Evolutionary conservation across 73 alveolate species (phyloP), one percentile per base, ranked within the genome.

Genomic region (Paramecium biaurelia): DNA sequence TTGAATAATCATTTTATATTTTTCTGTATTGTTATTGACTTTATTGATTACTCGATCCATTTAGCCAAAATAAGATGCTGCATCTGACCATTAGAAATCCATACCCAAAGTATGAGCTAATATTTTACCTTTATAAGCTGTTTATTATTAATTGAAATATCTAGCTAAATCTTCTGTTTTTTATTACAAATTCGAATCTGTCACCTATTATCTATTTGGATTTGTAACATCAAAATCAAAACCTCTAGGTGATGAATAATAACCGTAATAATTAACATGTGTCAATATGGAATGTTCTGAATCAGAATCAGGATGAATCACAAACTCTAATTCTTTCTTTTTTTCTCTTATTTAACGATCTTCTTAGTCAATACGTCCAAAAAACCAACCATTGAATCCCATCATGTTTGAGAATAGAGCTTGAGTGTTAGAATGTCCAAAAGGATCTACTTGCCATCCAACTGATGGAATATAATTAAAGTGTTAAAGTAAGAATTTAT

Each of bases 391-490:
- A 92, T 96, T 97, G 85, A 97, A 96, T 28, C 98, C 98, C 99
- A 97, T 96, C 79, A 95, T 97, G 28, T 96, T 92, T 70, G 95
- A 96, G 59, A 97, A 87, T 49, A 96, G 94, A 20, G 99, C 98
- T 67, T 97, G 92, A 0, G 99, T 97, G n/a, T 95, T 34, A 21
- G 98, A 95, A 82, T 97, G 99, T 4, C 99, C 99, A 85, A 97
- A 97, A 24, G 99, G 99, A 86, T 97, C 99, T 38, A 97, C 94
- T 92, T 96, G 95, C 99, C 99, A 97, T 43, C 99, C 99, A 11
- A 94, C 93, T 49, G 89, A 94, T 23, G 99, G 99, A 34, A 92
- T 88, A 57, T 93, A 94, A 28, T 97, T 98, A 72, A 97, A 93
- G 92, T 95, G 97, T 89, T 96, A 95, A 63, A 92, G 85, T 18